phyloP scores from a whole-genome alignment of 192 early-diverging fungal genomes.

The Phycomyces blakesleeanus region DNA sequence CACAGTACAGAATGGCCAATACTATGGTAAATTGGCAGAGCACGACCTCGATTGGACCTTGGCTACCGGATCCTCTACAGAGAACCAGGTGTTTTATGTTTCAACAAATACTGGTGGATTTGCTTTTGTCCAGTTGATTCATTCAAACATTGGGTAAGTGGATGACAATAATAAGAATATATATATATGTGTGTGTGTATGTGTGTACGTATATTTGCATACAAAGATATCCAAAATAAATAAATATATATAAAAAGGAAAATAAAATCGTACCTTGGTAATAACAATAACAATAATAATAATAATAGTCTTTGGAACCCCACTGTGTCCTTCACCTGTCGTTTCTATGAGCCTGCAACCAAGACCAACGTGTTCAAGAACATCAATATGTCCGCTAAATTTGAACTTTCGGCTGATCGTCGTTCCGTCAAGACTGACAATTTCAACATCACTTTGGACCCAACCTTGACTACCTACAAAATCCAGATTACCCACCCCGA shows the following conservation, averaged over 20 bases:
- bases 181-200: too few relatives aligned
- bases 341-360: slow-evolving; percentile 58
- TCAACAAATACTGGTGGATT: slow-evolving; percentile 68
- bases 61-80: slow-evolving; percentile 73
- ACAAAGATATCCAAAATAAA: too few relatives aligned
- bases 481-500: slow-evolving; percentile 57
- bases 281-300: too few relatives aligned
- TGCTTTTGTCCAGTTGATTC: slow-evolving; percentile 88
- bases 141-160: slow-evolving; percentile 75
- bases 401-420: slow-evolving; percentile 67
- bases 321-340: slow-evolving; percentile 70
- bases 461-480: slow-evolving; percentile 45
- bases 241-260: background rate
- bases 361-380: slow-evolving; percentile 76
- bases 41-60: slow-evolving; percentile 69
- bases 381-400: slow-evolving; percentile 62
- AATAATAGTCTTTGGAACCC: slow-evolving; percentile 45
- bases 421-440: slow-evolving; percentile 75
- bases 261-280: too few relatives aligned
- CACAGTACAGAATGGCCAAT: slow-evolving; percentile 35
- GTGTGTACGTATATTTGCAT: background rate
- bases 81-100: slow-evolving; percentile 87
- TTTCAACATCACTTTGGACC: slow-evolving; percentile 57
- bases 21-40: slow-evolving; percentile 45
- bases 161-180: background rate